Evolutionary conservation across 176 grass and related monocot species (phyloP), one percentile per base, ranked within the genome.

Genomic region (Musa schizocarpa): DNA sequence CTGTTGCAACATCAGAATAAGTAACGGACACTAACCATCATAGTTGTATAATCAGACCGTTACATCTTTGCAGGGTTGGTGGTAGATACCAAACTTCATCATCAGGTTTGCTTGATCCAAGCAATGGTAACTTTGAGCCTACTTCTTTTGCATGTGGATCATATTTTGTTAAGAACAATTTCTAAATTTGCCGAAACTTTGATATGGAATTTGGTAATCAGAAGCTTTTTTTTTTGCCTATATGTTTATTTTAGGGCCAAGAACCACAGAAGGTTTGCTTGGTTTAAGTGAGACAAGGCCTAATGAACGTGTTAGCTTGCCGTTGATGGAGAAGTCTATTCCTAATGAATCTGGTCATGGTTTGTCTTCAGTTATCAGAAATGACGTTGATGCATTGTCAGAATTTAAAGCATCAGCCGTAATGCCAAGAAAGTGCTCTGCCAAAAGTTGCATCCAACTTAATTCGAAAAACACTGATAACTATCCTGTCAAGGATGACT

Each of bases 401-500:
- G 72, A 79, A 85, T 62, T 57, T 74, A 86, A 78, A 63, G 22
- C 80, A 86, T 82, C 79, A 73, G 13, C 62, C 25, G 53, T 51
- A 21, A 73, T 56, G 16, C 59, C 20, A 21, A 77, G n/a, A 13
- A 74, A 58, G 13, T 75, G 14, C 34, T 78, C 73, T 27, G 34
- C 13, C 19, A 74, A 53, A 29, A 81, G 75, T 74, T 65, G 19
- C 83, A 19, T 65, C 11, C 43, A 62, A 26, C 79, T 64, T 6
- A 52, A 80, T 52, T 69, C 63, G 24, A 77, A 80, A 78, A 51
- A 80, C 67, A 73, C 76, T 56, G 68, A 22, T 48, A 83, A 54
- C 71, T 81, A 81, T 79, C 85, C 85, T 62, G 81, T 85, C 78
- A 83, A 89, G 84, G 82, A 93, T 85, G 84, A 72, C 22, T 69